Evolutionary conservation across 345 rosid genomes (phyloP), one percentile per base, ranked within the genome.

Genomic region (Citrus maxima): DNA sequence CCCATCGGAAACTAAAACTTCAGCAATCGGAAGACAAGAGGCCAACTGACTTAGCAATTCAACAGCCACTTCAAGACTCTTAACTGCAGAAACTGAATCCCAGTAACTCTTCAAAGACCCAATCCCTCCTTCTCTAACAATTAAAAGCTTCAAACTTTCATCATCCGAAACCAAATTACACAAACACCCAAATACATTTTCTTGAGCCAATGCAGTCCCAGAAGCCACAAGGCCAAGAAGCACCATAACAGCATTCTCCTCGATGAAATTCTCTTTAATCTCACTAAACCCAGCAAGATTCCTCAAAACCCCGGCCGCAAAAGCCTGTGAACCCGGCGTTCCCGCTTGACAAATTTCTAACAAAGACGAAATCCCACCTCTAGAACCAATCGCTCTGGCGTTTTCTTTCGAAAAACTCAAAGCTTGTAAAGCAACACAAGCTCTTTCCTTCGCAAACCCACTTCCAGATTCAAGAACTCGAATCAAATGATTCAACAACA

Each of bases 401-500:
- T 91, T 91, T 72, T 94, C 99, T 77, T 86, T 94, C 0, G 97
- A 90, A 28, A 84, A 74, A 77, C 90, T 92, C 28, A 95, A 74
- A 21, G 93, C 89, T 81, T 87, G 96, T 49, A 95, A 87, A 46
- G 97, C 93, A 38, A 91, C n/a, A 76, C 98, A 95, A 37, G 98
- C 96, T 54, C 90, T 93, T 81, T 92, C 97, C 81, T 86, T 91
- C 0, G 97, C 93, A 77, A 90, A 95, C 14, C 97, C 91, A 75
- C 93, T 92, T 35, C 99, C 99, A 0, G 97, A 92, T 78, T 95
- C 98, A 24, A 95, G 80, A 28, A 92, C 88, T 18, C 99, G 90
- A 77, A 88, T 89, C 84, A 95, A 82, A 56, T 92, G 93, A 66
- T 91, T 95, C 77, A 95, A 74, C 4, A 95, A 86, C 81, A 86